Evolutionary conservation across 2,329 filamentous ascomycete species (phyloP).

Genomic region (Epichloe hybrida): DNA sequence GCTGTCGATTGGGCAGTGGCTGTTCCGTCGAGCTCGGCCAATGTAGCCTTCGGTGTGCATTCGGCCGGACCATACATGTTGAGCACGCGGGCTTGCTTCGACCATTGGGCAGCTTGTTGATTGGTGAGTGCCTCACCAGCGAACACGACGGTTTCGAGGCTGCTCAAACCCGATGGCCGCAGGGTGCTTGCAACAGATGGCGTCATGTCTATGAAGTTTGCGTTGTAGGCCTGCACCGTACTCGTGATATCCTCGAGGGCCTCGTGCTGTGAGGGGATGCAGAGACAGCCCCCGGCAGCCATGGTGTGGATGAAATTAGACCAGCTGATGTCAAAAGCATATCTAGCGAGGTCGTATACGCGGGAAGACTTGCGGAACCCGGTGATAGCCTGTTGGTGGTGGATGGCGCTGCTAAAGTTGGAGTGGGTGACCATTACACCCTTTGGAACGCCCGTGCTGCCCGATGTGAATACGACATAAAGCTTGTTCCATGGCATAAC

Average conservation of each 20-base stretch:
- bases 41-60: conserved; percentile 4
- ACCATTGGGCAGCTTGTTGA: neutral
- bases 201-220: conserved; percentile 3
- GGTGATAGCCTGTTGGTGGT: conserved; percentile 5
- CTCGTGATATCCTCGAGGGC: neutral
- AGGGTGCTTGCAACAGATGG: conserved; percentile 3
- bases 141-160: neutral
- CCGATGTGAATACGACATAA: conserved; percentile 8
- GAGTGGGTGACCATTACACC: conserved; percentile 9
- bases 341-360: conserved; percentile 30
- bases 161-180: neutral
- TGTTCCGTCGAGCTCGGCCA: neutral
- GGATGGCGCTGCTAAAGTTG: conserved; percentile 6
- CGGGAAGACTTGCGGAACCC: conserved; percentile 10
- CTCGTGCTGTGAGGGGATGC: conserved; percentile 26
- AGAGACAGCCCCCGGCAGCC: conserved; percentile 34
- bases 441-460: conserved; percentile 9
- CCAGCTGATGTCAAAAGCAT: conserved; percentile 37
- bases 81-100: conserved; percentile 10
- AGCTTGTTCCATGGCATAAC: neutral
- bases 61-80: conserved; percentile 9
- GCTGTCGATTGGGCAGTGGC: neutral
- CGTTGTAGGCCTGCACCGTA: neutral
- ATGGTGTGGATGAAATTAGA: conserved; percentile 37
- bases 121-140: conserved; percentile 3